Percentiles rank a stretch among this genome's conserved stretches.
Conservation (phyloP, 768 basidiomycete genomes). For the Galerina marginata region DNA sequence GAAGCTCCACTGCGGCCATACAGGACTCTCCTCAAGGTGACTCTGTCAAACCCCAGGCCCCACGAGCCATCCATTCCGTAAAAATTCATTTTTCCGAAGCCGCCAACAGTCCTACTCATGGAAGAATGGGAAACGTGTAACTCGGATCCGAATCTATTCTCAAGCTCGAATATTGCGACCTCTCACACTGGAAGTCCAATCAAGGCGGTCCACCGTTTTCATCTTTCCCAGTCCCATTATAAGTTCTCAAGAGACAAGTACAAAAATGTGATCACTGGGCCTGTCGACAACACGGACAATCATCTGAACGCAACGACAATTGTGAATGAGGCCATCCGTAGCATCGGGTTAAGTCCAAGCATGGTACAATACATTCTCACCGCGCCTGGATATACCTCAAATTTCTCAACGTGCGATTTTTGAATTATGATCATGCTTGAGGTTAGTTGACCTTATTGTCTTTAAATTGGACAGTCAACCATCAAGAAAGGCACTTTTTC, state of each 20-base stretch:
- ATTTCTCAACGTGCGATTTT: slow-evolving; percentile 6
- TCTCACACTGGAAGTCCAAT: background rate
- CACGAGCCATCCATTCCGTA: background rate
- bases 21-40: background rate
- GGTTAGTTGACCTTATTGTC: slow-evolving; percentile 12
- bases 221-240: background rate
- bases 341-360: slow-evolving; percentile 2
- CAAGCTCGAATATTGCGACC: background rate
- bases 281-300: background rate
- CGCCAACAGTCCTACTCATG: background rate
- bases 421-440: slow-evolving; percentile 7
- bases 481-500: background rate
- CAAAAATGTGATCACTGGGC: background rate
- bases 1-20: background rate
- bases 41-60: background rate
- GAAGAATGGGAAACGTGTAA: background rate
- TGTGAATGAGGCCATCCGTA: slow-evolving; percentile 11
- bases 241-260: background rate
- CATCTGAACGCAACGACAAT: background rate
- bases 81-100: background rate
- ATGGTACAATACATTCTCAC: slow-evolving; percentile 7
- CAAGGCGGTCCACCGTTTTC: background rate
- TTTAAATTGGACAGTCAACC: slow-evolving; percentile 4
- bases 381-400: background rate
- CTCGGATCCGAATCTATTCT: background rate